Evolutionary conservation across 2,329 filamentous ascomycete species (phyloP), one percentile per base, ranked within the genome.

Genomic region (Beauveria asiatica): DNA sequence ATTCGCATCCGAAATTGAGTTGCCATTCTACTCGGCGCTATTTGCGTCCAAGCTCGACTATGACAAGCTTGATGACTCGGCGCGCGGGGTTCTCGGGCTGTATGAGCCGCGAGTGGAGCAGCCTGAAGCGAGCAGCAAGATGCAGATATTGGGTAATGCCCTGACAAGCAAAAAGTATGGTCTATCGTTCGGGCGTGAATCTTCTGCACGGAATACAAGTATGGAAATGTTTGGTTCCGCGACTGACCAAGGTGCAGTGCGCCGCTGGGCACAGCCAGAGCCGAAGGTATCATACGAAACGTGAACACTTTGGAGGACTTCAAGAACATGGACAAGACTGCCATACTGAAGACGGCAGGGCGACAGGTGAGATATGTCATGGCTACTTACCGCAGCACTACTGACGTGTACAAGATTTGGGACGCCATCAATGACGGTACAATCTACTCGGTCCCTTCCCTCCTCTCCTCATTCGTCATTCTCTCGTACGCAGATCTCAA

Each of bases 291-390:
- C 70, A 95, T 99, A 68, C 92, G 89, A 72, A 99, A 99, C 75
- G 88, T 93, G 70, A 99, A 99, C 72, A 97, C 94, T 1, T 83
- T 96, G 66, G 93, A 97, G 67, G 91, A 94, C 69, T 97, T 97
- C 74, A 90, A 87, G 70, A 89, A 87, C 65, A 82, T 87, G 64
- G 90, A 97, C 73, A 94, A 93, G 72, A 72, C 80, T 11, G 85
- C 86, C 39, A 85, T 96, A 73, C 80, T 97, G 52, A 84, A 90
- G 63, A 86, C 87, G 63, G 87, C 90, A 42, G 93, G 88, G 11
- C 84, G 85, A 70, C 93, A 89, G 74, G 90, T 92, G 77, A 68
- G 78, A 70, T 19, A 30, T 25, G 13, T 8, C 3, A 2, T 11
- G 6, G 5, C 17, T 41, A 11, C 16, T 19, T 5, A 13, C 16